Evolutionary conservation across 106 monocot species (phyloP), one percentile per base, ranked within the genome.

Genomic region (Acanthochlamys bracteata): DNA sequence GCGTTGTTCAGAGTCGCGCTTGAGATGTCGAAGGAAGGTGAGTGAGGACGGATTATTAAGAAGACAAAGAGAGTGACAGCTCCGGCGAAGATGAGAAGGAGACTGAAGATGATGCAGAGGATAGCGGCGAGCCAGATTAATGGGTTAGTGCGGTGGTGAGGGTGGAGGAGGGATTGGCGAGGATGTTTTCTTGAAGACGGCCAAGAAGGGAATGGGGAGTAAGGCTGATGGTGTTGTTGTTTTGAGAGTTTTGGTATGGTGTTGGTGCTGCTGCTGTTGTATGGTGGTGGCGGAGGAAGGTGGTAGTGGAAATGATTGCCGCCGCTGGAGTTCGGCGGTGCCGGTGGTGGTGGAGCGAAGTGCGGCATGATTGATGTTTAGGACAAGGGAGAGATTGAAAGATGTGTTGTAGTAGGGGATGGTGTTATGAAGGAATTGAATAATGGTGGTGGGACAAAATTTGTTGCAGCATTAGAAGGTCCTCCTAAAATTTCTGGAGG

Each of bases 61-160:
- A 91, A 91, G 46, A 96, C 24, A 64, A 96, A 45, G 75, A 96
- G 82, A 60, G 65, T 84, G 71, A 83, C 16, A 39, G 83, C 21
- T 33, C 87, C 88, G 15, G 82, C 66, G 58, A 83, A 60, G 71
- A 96, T 96, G 58, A 96, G 71, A 55, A 85, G 60, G 45, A 91
- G 47, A 82, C 72, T 85, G 77, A 96, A 82, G 65, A 84, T 40
- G 73, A 88, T 61, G 72, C 90, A 90, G 26, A 88, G 47, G 33
- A 78, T 63, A 9, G 90, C 96, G 25, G 51, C 61, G 57, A 69
- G 78, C 86, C 86, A 90, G 3, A 82, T 71, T 15, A 84, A 15
- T 7, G 90, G 90, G 53, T 82, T 79, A 54, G 90, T 91, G 14
- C 68, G 61, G 1, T 57, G 82, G 23, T 69, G 75, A 0, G 76